Percentiles rank a stretch among this genome's conserved stretches.
These are phyloP conservation scores for Malbranchea cinnamomea DNA, from an alignment of 2,329 filamentous ascomycete species.

Conservation along the genomic window DNA sequence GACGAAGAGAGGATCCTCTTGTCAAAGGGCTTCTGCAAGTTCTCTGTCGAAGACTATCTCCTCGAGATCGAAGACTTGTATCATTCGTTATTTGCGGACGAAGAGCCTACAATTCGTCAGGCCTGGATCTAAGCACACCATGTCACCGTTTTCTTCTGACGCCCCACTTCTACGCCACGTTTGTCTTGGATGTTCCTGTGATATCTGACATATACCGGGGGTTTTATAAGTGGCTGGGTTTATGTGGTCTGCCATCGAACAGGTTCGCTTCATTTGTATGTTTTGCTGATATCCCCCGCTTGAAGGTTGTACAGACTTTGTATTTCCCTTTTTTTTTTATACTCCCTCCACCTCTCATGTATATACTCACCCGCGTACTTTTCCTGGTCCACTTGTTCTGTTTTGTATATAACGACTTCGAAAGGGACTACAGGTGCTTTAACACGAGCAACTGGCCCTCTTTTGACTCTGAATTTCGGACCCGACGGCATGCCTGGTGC, in stretches of 20 bases:
- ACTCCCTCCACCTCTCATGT: too few relatives aligned
- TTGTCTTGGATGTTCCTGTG: too few relatives aligned
- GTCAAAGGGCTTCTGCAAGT: conserved; percentile 54
- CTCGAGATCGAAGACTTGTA: conserved; percentile 60
- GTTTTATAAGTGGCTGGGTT: too few relatives aligned
- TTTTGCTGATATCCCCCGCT: not conserved
- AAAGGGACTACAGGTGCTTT: too few relatives aligned
- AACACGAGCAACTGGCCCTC: too few relatives aligned
- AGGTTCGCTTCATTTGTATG: not conserved
- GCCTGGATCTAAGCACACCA: conserved; percentile 31
- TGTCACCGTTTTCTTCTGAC: too few relatives aligned
- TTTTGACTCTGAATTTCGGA: too few relatives aligned
- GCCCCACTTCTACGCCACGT: too few relatives aligned
- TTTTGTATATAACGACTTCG: conserved; percentile 1
- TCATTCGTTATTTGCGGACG: conserved; percentile 42
- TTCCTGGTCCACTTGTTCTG: not conserved
- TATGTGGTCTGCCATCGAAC: too few relatives aligned
- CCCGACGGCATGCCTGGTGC: too few relatives aligned
- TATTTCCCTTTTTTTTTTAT: conserved; percentile 9
- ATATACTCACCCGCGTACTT: too few relatives aligned
- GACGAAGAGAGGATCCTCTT: conserved; percentile 60
- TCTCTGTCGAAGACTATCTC: conserved; percentile 70
- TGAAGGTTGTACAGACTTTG: not conserved
- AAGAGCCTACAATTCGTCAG: conserved; percentile 12
- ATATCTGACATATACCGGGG: too few relatives aligned